Evolutionary conservation across 768 basidiomycete genomes (phyloP), one percentile per base, ranked within the genome.

Genomic region (Plicaturopsis crispa): DNA sequence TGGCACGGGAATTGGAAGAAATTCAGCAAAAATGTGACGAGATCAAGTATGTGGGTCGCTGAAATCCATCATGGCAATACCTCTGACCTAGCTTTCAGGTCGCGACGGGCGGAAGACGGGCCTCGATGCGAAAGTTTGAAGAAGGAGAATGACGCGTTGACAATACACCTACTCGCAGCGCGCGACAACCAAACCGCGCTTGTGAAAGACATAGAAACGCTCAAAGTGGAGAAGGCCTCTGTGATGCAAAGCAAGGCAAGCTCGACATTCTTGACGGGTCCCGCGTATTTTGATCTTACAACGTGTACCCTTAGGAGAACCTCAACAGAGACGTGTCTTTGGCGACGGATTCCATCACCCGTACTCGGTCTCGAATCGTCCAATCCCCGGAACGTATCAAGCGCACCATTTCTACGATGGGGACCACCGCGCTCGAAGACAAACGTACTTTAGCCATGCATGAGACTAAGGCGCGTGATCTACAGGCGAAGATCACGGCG

Each of bases 311-410:
- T 21, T 37, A 81, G 78, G 80, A 85, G 63, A 67, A 59, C 41
- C 63, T 85, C 19, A 75, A 74, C 43, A 65, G 65, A 2, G 81
- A 88, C 35, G 69, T 80, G 7, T 63, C 72, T 5, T 66, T 69
- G 31, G 61, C 80, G 17, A 63, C 71, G 30, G 80, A 85, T 40
- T 65, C 69, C 32, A 79, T 87, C 45, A 60, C 63, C 10, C 75
- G 80, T 31, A 79, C 79, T 0, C 70, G 77, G 35, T 66, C 77
- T 20, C 78, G 90, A 19, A 83, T 96, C 45, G 90, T 96, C 3
- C 87, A 91, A 55, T 91, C 88, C 0, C 92, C 92, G 0, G 92
- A 94, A 33, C 74, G 91, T 32, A 84, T 94, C 48, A 85, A 82
- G 53, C 76, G 80, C 36, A 84, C 78, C 31, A 94, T 94, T 49